Conservation (phyloP, 139 green algal species). For the Mesotaenium endlicherianum region DNA sequence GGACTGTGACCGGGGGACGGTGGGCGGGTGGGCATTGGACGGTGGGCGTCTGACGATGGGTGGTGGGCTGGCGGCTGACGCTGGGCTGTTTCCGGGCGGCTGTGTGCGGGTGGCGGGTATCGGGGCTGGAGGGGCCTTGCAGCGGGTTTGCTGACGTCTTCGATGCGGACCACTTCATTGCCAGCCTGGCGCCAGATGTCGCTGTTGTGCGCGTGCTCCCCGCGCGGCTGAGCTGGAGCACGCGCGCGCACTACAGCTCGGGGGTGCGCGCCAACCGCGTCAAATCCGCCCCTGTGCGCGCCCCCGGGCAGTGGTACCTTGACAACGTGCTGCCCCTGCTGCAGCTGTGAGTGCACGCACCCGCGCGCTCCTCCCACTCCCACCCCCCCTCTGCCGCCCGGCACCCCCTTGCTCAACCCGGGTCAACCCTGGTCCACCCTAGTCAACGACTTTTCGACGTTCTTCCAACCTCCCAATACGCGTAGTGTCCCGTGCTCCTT, state of each 20-base stretch:
- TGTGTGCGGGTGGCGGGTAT: background rate
- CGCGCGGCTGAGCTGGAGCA: slow-evolving; percentile 28
- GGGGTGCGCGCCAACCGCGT: slow-evolving; percentile 20
- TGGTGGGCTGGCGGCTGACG: too few relatives aligned
- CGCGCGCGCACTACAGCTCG: slow-evolving; percentile 26
- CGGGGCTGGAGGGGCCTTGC: background rate
- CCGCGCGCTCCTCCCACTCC: too few relatives aligned
- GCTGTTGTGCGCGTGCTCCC: slow-evolving; percentile 25
- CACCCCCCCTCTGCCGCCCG: too few relatives aligned
- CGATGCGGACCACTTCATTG: slow-evolving; percentile 41
- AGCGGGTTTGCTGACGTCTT: slow-evolving; percentile 47
- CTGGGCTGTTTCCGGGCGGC: too few relatives aligned
- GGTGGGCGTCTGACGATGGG: too few relatives aligned
- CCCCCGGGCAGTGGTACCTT: slow-evolving; percentile 37
- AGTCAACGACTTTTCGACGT: too few relatives aligned
- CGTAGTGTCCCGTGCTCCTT: too few relatives aligned
- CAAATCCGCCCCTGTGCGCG: slow-evolving; percentile 34
- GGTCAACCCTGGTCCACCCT: too few relatives aligned
- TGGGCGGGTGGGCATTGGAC: too few relatives aligned
- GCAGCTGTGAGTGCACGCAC: slow-evolving; percentile 28
- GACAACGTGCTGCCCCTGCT: slow-evolving; percentile 47
- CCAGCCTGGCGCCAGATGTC: slow-evolving; percentile 10
- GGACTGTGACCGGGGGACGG: too few relatives aligned
- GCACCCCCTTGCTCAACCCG: too few relatives aligned
- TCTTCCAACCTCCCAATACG: too few relatives aligned